phyloP scores from a whole-genome alignment of 2,329 filamentous ascomycete species.

The Acrodontium crateriforme region DNA sequence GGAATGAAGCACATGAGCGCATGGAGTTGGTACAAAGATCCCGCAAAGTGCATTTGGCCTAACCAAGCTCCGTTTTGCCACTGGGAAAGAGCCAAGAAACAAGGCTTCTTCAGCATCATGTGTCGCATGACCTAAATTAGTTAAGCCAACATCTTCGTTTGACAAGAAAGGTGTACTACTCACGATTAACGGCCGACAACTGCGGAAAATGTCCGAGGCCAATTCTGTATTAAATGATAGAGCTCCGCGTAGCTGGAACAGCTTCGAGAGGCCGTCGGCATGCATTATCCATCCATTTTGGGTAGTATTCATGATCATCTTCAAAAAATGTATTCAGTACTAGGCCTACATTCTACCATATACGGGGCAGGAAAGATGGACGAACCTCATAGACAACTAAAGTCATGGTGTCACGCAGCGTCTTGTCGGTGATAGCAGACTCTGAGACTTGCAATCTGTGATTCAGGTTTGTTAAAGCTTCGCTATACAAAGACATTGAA shows the following conservation, averaged over 20 bases:
- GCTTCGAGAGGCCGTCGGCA: background rate
- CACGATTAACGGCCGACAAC: background rate
- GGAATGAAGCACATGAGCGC: too few species aligned
- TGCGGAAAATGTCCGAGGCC: background rate
- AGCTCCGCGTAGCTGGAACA: background rate
- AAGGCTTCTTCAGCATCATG: background rate
- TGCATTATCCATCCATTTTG: background rate
- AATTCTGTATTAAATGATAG: background rate
- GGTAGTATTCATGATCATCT: background rate
- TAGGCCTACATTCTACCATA: too few species aligned
- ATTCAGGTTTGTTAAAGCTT: background rate
- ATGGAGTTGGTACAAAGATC: too few species aligned
- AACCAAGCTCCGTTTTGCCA: background rate
- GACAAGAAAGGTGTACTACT: too few species aligned
- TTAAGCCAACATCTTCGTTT: background rate
- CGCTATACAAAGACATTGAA: too few species aligned
- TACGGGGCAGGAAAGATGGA: too few species aligned
- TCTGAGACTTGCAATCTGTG: background rate
- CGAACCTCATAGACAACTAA: background rate
- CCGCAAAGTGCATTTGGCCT: too few species aligned
- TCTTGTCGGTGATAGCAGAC: background rate
- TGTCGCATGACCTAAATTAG: constrained; percentile 1
- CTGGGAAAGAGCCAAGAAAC: background rate
- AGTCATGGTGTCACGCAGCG: background rate
- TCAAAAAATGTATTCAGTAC: too few species aligned